These are phyloP conservation scores for Lyophyllum semitale DNA, from an alignment of 768 basidiomycete genomes.

Conservation along the genomic window DNA sequence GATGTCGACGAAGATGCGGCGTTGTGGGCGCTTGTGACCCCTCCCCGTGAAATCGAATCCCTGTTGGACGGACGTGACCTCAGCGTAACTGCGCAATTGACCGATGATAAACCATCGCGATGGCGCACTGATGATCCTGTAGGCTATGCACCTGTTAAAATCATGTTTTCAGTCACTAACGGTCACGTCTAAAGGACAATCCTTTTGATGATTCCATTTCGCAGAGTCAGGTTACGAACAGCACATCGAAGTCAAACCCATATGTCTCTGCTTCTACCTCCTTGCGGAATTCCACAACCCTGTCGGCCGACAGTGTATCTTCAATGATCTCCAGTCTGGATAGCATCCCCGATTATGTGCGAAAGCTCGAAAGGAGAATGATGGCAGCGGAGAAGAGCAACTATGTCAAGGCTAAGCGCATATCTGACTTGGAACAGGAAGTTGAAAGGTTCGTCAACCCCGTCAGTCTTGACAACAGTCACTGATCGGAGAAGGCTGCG, in stretches of 20 bases:
- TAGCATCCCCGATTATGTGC: constrained; percentile 28
- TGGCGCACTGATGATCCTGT: constrained; percentile 10
- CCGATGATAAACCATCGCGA: not conserved
- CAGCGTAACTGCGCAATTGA: not conserved
- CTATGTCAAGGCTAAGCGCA: constrained; percentile 32
- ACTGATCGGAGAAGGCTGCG: constrained; percentile 8
- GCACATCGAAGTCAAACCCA: not conserved
- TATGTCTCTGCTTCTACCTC: constrained; percentile 3
- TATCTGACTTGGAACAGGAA: constrained; percentile 28
- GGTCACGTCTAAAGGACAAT: constrained; percentile 8
- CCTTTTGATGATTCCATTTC: constrained; percentile 2
- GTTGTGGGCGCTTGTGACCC: constrained; percentile 8
- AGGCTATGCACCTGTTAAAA: not conserved
- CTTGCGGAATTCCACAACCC: not conserved
- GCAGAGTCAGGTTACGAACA: constrained; percentile 10
- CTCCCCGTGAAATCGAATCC: constrained; percentile 3
- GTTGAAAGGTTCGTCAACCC: constrained; percentile 23
- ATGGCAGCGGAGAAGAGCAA: constrained; percentile 36
- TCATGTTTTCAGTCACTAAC: not conserved
- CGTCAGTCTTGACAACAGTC: not conserved
- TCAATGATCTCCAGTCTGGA: constrained; percentile 13
- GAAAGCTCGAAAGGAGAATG: constrained; percentile 39
- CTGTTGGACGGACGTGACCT: not conserved
- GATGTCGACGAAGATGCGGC: constrained; percentile 2
- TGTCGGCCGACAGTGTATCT: constrained; percentile 26